Conservation (phyloP, 768 basidiomycete species). For the Pholiota microspora region DNA sequence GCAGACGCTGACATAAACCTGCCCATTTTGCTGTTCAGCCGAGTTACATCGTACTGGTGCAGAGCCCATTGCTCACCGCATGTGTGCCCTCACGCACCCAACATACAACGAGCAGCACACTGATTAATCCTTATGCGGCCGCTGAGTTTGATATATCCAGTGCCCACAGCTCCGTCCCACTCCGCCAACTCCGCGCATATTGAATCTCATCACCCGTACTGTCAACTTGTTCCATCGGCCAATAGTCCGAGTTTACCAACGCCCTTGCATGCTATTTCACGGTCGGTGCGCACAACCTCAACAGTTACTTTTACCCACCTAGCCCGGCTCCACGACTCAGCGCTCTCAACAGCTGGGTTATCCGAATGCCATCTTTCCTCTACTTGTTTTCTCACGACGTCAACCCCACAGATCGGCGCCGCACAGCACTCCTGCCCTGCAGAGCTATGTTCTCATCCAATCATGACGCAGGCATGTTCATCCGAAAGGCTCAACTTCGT, state of each 20-base stretch:
- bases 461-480: too few relatives aligned
- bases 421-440: too few relatives aligned
- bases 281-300: too few relatives aligned
- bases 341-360: slow-evolving; percentile 31
- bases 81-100: slow-evolving; percentile 8
- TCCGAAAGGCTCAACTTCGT: too few relatives aligned
- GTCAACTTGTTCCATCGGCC: slow-evolving; percentile 18
- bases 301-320: too few relatives aligned
- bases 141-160: slow-evolving; percentile 10
- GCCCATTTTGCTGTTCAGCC: slow-evolving; percentile 15
- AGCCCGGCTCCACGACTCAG: slow-evolving; percentile 24
- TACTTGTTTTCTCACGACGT: slow-evolving; percentile 15
- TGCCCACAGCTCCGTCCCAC: slow-evolving; percentile 6
- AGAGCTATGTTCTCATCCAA: too few relatives aligned
- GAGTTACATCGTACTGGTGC: slow-evolving; percentile 12
- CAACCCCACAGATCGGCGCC: slow-evolving; percentile 29
- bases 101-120: slow-evolving; percentile 11
- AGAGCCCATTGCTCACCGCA: slow-evolving; percentile 13
- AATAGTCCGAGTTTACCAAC: slow-evolving; percentile 25
- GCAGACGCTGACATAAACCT: slow-evolving; percentile 19
- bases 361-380: slow-evolving; percentile 3
- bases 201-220: slow-evolving; percentile 4
- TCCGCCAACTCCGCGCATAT: slow-evolving; percentile 21
- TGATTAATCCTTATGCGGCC: background rate
- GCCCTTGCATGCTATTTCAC: too few relatives aligned